Conservation (phyloP, 2,329 filamentous ascomycete species). For the Colletotrichum brevisporum region DNA sequence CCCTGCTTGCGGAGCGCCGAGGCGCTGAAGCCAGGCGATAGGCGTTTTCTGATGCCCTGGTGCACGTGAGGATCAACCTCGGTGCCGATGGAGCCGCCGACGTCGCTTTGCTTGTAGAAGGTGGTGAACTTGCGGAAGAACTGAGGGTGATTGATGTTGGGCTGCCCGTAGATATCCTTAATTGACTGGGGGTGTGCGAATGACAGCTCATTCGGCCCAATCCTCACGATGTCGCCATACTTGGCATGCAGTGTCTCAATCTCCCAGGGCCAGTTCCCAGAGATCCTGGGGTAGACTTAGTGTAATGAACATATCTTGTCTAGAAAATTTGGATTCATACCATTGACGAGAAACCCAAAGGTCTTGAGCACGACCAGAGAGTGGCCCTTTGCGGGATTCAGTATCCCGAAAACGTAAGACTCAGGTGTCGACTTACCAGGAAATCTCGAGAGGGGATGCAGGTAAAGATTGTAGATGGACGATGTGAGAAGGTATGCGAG, state of each 20-base stretch:
- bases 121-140: slow-evolving; percentile 32
- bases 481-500: slow-evolving; percentile 6
- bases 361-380: slow-evolving; percentile 13
- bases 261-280: slow-evolving; percentile 24
- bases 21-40: slow-evolving; percentile 44
- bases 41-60: slow-evolving; percentile 20
- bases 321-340: neutral
- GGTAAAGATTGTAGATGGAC: slow-evolving; percentile 17
- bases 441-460: slow-evolving; percentile 18
- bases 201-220: slow-evolving; percentile 61
- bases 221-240: slow-evolving; percentile 56
- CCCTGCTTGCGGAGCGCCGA: slow-evolving; percentile 44
- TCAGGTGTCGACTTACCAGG: neutral
- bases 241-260: slow-evolving; percentile 19
- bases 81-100: slow-evolving; percentile 40
- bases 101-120: slow-evolving; percentile 24
- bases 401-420: too few relatives aligned
- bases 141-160: slow-evolving; percentile 39
- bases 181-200: slow-evolving; percentile 54
- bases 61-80: slow-evolving; percentile 26
- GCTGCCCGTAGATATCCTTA: slow-evolving; percentile 56
- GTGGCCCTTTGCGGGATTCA: slow-evolving; percentile 3
- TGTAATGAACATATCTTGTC: too few relatives aligned
- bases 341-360: slow-evolving; percentile 24
- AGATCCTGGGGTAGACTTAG: neutral